Percentiles rank a stretch among this genome's conserved stretches.
Conservation (phyloP, 345 rosid species). For the Corchorus olitorius region DNA sequence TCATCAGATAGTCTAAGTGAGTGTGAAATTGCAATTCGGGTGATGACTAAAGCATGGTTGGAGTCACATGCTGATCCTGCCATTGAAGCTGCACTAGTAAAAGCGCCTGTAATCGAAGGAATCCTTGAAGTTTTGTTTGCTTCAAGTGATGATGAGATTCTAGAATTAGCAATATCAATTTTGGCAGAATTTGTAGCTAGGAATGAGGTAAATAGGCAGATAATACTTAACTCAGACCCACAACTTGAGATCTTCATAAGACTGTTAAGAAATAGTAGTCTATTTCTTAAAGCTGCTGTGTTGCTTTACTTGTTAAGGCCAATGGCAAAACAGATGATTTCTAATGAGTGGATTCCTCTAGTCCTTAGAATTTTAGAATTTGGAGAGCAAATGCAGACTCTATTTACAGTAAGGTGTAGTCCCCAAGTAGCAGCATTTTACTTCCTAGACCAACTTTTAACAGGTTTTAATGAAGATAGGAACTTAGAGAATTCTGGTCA, state of each 20-base stretch:
- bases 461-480: constrained; percentile 58
- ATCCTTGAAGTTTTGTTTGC: constrained; percentile 55
- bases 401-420: constrained; percentile 49
- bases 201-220: constrained; percentile 36
- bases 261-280: constrained; percentile 50
- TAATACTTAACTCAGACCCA: constrained; percentile 50
- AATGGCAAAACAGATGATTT: constrained; percentile 65
- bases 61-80: constrained; percentile 40
- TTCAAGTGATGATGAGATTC: constrained; percentile 55
- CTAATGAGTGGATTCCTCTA: constrained; percentile 57
- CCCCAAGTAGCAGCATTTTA: constrained; percentile 62
- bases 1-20: constrained; percentile 43
- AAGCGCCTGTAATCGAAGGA: constrained; percentile 47
- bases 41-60: constrained; percentile 51
- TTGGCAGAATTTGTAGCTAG: constrained; percentile 46
- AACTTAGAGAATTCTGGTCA: constrained; percentile 63
- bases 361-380: constrained; percentile 63
- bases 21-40: constrained; percentile 50
- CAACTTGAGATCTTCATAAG: constrained; percentile 56
- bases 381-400: constrained; percentile 58
- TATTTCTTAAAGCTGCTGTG: constrained; percentile 63
- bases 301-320: constrained; percentile 60
- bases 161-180: constrained; percentile 54
- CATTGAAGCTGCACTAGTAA: constrained; percentile 38
- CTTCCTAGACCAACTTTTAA: constrained; percentile 56